These are phyloP conservation scores for Tilletia caries DNA, from an alignment of 1,284 basidiomycete species.

Conservation along the genomic window DNA sequence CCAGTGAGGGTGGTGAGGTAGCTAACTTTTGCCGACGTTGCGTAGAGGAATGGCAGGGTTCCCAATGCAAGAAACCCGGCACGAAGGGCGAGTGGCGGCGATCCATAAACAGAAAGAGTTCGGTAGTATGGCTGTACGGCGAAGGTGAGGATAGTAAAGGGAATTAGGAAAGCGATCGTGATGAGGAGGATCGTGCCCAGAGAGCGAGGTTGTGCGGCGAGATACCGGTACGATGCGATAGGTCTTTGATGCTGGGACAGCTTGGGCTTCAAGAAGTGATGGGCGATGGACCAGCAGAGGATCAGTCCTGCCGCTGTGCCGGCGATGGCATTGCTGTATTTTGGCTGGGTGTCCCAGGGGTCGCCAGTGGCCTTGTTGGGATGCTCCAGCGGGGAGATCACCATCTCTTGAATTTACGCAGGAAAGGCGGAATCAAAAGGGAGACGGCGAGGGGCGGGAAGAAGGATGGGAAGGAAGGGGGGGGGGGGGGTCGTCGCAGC, in stretches of 20 bases:
- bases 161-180: constrained; percentile 12
- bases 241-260: not conserved
- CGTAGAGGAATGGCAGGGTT: constrained; percentile 45
- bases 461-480: not conserved
- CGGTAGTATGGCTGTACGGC: constrained; percentile 41
- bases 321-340: constrained; percentile 30
- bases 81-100: constrained; percentile 40
- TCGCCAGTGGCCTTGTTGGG: constrained; percentile 27
- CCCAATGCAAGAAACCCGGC: constrained; percentile 42
- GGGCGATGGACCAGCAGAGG: constrained; percentile 13
- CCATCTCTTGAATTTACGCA: not conserved
- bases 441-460: too few relatives aligned
- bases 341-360: constrained; percentile 31
- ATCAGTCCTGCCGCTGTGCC: constrained; percentile 27
- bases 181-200: constrained; percentile 3
- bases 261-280: not conserved
- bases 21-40: constrained; percentile 42
- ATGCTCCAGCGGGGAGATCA: constrained; percentile 10
- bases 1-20: constrained; percentile 43
- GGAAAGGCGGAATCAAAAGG: not conserved
- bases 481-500: too few relatives aligned
- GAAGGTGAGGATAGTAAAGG: constrained; percentile 28
- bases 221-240: not conserved
- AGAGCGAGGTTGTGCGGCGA: not conserved
- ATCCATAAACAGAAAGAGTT: constrained; percentile 27